These are phyloP conservation scores for Hypoxylon sp. DNA, from an alignment of 2,329 filamentous ascomycete species.

Conservation along the genomic window DNA sequence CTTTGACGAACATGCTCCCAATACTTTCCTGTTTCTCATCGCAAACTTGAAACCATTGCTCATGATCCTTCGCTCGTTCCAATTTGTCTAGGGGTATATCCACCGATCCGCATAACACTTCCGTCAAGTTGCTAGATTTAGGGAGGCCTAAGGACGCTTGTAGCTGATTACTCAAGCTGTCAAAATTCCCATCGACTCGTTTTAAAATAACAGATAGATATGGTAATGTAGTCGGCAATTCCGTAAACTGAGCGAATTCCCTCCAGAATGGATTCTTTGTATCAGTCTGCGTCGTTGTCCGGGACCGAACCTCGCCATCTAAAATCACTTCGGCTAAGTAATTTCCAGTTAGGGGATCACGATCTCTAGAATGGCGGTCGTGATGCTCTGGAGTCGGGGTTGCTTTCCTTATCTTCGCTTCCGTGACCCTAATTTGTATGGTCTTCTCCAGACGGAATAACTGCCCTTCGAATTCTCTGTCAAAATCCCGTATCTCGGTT, in stretches of 20 bases:
- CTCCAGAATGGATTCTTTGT: constrained; percentile 86
- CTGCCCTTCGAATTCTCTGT: constrained; percentile 61
- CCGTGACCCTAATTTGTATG: constrained; percentile 70
- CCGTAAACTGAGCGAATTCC: constrained; percentile 82
- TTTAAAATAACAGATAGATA: constrained; percentile 81
- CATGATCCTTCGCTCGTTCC: constrained; percentile 81
- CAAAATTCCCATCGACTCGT: constrained; percentile 67
- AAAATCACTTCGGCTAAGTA: constrained; percentile 85
- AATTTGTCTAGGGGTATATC: constrained; percentile 86
- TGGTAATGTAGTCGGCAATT: constrained; percentile 78
- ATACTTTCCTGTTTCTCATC: constrained; percentile 82
- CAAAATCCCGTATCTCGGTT: constrained; percentile 59
- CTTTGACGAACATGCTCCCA: constrained; percentile 86
- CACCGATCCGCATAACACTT: constrained; percentile 77
- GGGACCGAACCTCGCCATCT: constrained; percentile 83
- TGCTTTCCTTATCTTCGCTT: constrained; percentile 71
- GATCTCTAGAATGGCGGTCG: constrained; percentile 56
- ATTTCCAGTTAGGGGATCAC: constrained; percentile 71
- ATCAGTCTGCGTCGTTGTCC: constrained; percentile 79
- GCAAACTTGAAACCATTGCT: constrained; percentile 88
- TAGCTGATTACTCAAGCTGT: constrained; percentile 62
- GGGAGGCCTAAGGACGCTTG: constrained; percentile 61
- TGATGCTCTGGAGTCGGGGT: constrained; percentile 49
- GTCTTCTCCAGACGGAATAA: constrained; percentile 75
- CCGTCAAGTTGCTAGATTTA: constrained; percentile 62